Evolutionary conservation across 495 filamentous ascomycete genomes (phyloP), one percentile per base, ranked within the genome.

Genomic region (Ascodesmis nigricans): DNA sequence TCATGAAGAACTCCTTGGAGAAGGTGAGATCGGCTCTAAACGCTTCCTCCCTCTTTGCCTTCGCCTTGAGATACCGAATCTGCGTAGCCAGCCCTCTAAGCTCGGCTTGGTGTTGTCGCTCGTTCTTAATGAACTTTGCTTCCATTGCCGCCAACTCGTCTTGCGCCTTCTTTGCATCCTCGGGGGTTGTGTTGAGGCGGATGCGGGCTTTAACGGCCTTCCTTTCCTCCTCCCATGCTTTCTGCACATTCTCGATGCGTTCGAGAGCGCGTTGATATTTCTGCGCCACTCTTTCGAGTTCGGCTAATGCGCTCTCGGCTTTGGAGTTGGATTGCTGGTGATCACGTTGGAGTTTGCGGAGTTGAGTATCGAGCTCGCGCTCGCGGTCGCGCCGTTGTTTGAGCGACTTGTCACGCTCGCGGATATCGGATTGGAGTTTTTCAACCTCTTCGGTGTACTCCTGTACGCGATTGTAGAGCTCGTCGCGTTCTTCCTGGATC

Each of bases 51-150:
- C 87, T 65, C 50, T 67, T 62, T 52, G 73, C 71, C 32, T 71
- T 66, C 3, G 78, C 80, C 39, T 73, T 65, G 38, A 95, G 67
- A 72, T 77, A 97, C 42, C 81, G 63, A 45, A 93, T 84, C 53
- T 92, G 81, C 55, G 83, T 75, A 40, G 66, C 68, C 50, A 97
- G 60, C 7, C 82, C 82, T 30, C 69, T 65, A 20, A 92, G 63
- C 56, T 95, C 90, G 45, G 73, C 74, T 39, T 65, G 65, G 43
- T 92, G 83, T 31, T 64, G 59, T 35, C 62, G 60, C 45, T 75
- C 63, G 6, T 57, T 57, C 21, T 58, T 53, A 39, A 37, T 23
- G 10, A 42, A 31, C 27, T 41, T 42, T 23, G 43, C 36, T 33
- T 67, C 66, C 10, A 64, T 51, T 6, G 57, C 58, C 11, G 60